Evolutionary conservation across 352 stramenopile genomes (phyloP).

Genomic region (Pythium vanterpoolii): DNA sequence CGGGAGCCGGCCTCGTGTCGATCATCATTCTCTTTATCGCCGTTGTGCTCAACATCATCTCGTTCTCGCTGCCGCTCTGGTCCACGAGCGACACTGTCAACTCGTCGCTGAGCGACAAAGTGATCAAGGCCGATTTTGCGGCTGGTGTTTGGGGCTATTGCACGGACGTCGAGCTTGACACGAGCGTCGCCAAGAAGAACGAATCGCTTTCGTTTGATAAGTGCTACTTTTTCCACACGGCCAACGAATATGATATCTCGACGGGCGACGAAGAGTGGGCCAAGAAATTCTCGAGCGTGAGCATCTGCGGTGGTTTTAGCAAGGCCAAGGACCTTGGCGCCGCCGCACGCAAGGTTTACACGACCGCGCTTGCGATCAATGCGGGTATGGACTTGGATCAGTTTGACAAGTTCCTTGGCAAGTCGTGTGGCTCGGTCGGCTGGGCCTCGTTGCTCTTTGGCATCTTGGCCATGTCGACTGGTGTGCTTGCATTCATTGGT

Average conservation of each 20-base stretch:
- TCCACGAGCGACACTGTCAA: slow-evolving; percentile 54
- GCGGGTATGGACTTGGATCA: slow-evolving; percentile 45
- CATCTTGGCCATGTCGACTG: slow-evolving; percentile 35
- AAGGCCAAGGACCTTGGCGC: slow-evolving; percentile 28
- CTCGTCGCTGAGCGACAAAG: slow-evolving; percentile 26
- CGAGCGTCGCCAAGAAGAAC: slow-evolving; percentile 17
- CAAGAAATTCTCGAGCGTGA: slow-evolving; percentile 51
- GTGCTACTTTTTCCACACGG: slow-evolving; percentile 74
- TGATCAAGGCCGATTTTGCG: slow-evolving; percentile 47
- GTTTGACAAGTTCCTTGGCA: slow-evolving; percentile 61
- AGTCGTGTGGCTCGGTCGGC: slow-evolving; percentile 51
- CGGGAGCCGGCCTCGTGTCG: slow-evolving; percentile 45
- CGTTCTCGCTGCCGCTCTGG: slow-evolving; percentile 65
- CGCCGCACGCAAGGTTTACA: slow-evolving; percentile 29
- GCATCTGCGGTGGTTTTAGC: slow-evolving; percentile 56
- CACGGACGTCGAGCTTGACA: slow-evolving; percentile 48
- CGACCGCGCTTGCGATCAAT: slow-evolving; percentile 29
- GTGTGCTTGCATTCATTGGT: slow-evolving; percentile 43
- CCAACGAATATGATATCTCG: slow-evolving; percentile 45
- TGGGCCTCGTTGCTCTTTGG: slow-evolving; percentile 42
- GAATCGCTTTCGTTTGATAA: slow-evolving; percentile 44
- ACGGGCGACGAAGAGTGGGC: slow-evolving; percentile 30
- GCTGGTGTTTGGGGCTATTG: slow-evolving; percentile 64
- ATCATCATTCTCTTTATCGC: slow-evolving; percentile 58
- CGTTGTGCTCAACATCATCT: slow-evolving; percentile 53